phyloP scores from a whole-genome alignment of 2,329 filamentous ascomycete species.

The Fusarium decemcellulare region DNA sequence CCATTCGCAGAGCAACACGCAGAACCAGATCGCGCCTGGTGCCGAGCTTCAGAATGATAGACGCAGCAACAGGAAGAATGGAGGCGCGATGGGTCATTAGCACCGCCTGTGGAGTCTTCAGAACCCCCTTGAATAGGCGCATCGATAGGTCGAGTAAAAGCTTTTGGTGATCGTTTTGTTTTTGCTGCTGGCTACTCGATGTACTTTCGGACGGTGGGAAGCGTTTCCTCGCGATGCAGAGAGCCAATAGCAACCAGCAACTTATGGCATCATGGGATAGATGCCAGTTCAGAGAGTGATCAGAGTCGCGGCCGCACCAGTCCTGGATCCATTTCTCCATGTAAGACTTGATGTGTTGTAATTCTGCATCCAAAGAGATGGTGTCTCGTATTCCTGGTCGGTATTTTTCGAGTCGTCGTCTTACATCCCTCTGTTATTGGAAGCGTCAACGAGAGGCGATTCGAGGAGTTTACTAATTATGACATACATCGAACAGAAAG shows the following conservation, averaged over 20 bases:
- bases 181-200: too few species aligned
- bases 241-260: background rate
- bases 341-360: background rate
- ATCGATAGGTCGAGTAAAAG: background rate
- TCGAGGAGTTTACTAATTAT: too few species aligned
- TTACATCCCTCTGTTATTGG: background rate
- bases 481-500: background rate
- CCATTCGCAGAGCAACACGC: background rate
- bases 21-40: background rate
- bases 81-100: background rate
- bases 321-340: background rate
- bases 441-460: too few species aligned
- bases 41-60: background rate
- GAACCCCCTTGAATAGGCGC: background rate
- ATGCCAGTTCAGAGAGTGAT: background rate
- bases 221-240: background rate
- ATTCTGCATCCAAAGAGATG: background rate
- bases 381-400: background rate
- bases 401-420: background rate
- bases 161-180: background rate
- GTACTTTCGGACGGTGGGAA: background rate
- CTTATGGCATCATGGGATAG: background rate
- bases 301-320: background rate
- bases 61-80: background rate
- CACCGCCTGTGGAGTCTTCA: background rate